phyloP scores from a whole-genome alignment of 1,284 basidiomycete species.

The Ustilago loliicola region DNA sequence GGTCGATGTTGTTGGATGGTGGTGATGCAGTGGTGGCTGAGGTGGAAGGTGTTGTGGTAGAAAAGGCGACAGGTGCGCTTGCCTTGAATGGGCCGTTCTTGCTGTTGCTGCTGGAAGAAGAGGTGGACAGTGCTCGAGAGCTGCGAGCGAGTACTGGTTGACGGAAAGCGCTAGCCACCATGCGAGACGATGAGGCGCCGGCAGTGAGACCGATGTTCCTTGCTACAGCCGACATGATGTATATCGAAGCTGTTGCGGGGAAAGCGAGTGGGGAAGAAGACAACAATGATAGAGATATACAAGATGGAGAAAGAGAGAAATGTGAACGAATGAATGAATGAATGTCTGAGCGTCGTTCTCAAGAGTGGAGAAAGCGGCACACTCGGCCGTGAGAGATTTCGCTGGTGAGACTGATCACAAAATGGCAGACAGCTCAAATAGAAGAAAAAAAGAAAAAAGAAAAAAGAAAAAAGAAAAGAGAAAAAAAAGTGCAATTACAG shows the following conservation, averaged over 20 bases:
- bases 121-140: slow-evolving; percentile 24
- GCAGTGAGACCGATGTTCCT: slow-evolving; percentile 25
- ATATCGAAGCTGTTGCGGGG: background rate
- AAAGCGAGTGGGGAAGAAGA: background rate
- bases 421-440: background rate
- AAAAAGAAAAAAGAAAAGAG: background rate
- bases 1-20: background rate
- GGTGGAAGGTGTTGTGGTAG: slow-evolving; percentile 12
- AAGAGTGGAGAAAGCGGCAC: background rate
- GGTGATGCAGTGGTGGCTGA: slow-evolving; percentile 17
- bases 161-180: slow-evolving; percentile 17
- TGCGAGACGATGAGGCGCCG: slow-evolving; percentile 34
- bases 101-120: slow-evolving; percentile 11
- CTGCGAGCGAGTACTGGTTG: slow-evolving; percentile 19
- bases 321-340: background rate
- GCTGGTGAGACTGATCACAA: slow-evolving; percentile 5
- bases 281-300: background rate
- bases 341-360: background rate
- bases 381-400: background rate
- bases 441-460: background rate
- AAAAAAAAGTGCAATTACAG: background rate
- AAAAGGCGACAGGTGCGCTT: slow-evolving; percentile 6
- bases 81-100: slow-evolving; percentile 18
- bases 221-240: slow-evolving; percentile 32
- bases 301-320: background rate